Evolutionary conservation across 108 stramenopile species (phyloP), one percentile per base, ranked within the genome.

Genomic region (Parmales sp.): DNA sequence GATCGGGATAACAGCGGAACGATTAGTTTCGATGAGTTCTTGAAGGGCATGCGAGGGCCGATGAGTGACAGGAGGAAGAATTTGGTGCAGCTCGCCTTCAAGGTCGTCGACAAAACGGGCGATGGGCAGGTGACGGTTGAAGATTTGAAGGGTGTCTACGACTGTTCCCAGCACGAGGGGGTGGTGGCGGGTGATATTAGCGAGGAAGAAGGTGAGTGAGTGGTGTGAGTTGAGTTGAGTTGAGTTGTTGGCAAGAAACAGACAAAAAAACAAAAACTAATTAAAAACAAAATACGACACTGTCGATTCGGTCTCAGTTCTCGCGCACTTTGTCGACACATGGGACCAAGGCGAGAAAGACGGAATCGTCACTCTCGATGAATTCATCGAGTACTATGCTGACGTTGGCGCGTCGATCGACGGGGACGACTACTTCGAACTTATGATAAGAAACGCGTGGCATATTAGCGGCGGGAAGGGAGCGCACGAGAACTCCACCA

Each of bases 381-480:
- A 80, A 38, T 80, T 80, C 51, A 45, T 48, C n/a, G 50, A 70
- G 18, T 80, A 80, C 73, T 80, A 80, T 73, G 43, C 63, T 29
- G 69, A 69, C 37, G 51, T 80, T 18, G 26, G 54, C 7, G 76
- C 76, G 41, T 39, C 44, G 44, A 76, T 80, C 38, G 76, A 76
- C 48, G 68, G 69, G 26, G 79, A 80, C 63, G 74, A 70, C 39
- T 76, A 76, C 68, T 80, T 80, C 64, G 79, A 76, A 65, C 43
- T 76, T 28, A 76, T 80, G 76, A 76, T 80, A 25, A 67, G 79
- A 19, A 80, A 80, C 37, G 76, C 80, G 1, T 80, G 76, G 78
- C 79, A 80, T 28, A 79, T 83, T 5, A 38, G 73, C 23, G 82
- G 82, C n/a, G 82, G 82, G 0, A 49, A 65, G 1, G 82, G 81